Evolutionary conservation across 495 filamentous ascomycete genomes (phyloP).

Genomic region (Cryomyces antarcticus): DNA sequence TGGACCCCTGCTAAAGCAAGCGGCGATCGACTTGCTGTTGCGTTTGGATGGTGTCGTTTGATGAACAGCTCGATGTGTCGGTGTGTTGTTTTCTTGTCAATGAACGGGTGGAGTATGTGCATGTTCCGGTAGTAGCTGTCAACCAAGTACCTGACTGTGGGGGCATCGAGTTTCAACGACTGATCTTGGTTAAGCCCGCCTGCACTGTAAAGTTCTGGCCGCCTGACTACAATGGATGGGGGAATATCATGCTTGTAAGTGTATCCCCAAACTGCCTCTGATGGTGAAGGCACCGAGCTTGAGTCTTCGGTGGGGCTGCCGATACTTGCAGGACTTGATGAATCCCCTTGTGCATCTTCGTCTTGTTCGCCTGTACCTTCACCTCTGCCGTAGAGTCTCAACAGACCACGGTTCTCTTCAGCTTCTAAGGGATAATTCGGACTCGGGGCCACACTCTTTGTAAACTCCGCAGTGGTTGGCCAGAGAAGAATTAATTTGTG

Average conservation of each 20-base stretch:
- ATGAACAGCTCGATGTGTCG: constrained; percentile 32
- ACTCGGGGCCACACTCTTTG: constrained; percentile 25
- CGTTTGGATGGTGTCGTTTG: constrained; percentile 11
- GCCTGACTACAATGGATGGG: constrained; percentile 3
- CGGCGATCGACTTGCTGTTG: constrained; percentile 2
- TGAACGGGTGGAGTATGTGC: constrained; percentile 77
- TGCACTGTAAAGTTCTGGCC: constrained; percentile 4
- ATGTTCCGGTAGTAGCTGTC: constrained; percentile 59
- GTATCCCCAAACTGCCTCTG: constrained; percentile 18
- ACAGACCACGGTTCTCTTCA: constrained; percentile 61
- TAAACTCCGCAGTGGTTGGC: constrained; percentile 39
- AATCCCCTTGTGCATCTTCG: too few relatives aligned
- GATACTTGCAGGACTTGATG: too few relatives aligned
- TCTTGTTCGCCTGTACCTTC: constrained; percentile 36
- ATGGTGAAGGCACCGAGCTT: constrained; percentile 11
- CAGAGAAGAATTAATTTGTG: constrained; percentile 48
- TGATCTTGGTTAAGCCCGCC: constrained; percentile 39
- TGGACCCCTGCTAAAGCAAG: constrained; percentile 3
- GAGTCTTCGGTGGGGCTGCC: constrained; percentile 1
- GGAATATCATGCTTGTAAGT: constrained; percentile 10
- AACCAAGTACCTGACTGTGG: constrained; percentile 41
- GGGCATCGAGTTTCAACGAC: constrained; percentile 39
- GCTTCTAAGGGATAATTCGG: constrained; percentile 50
- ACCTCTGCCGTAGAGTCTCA: constrained; percentile 60
- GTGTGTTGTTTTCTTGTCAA: constrained; percentile 32